These are phyloP conservation scores for Mycena rebaudengoi DNA, from an alignment of 768 basidiomycete genomes.

Conservation along the genomic window DNA sequence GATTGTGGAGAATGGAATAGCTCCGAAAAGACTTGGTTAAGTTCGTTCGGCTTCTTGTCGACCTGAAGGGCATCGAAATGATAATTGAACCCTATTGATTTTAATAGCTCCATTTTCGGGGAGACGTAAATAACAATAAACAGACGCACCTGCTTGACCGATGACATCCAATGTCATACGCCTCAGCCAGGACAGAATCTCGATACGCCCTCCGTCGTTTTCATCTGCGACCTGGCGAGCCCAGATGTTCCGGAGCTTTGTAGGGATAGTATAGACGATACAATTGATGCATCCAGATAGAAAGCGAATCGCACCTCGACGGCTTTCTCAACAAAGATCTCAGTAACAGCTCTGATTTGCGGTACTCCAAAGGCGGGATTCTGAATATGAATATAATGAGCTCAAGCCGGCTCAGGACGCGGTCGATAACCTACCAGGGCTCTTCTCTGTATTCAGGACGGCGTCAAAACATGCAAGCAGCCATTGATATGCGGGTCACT, in stretches of 20 bases:
- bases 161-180: conserved; percentile 51
- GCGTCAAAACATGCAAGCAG: not conserved
- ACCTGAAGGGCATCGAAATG: not conserved
- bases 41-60: not conserved
- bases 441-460: not conserved
- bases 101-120: not conserved
- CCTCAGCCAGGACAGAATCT: conserved; percentile 43
- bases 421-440: not conserved
- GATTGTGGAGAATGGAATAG: conserved; percentile 2
- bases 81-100: not conserved
- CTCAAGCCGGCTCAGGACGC: too few species aligned
- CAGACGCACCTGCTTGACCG: conserved; percentile 45
- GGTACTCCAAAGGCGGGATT: conserved; percentile 55
- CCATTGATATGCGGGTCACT: not conserved
- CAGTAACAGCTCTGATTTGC: conserved; percentile 49
- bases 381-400: conserved; percentile 30
- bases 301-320: too few species aligned
- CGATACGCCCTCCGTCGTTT: conserved; percentile 31
- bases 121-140: not conserved
- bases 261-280: not conserved
- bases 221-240: conserved; percentile 27
- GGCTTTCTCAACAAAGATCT: conserved; percentile 47
- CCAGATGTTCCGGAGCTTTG: conserved; percentile 49
- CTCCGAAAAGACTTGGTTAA: not conserved
- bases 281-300: not conserved